Evolutionary conservation across 2,329 filamentous ascomycete genomes (phyloP), one percentile per base, ranked within the genome.

Genomic region (Madurella mycetomatis): DNA sequence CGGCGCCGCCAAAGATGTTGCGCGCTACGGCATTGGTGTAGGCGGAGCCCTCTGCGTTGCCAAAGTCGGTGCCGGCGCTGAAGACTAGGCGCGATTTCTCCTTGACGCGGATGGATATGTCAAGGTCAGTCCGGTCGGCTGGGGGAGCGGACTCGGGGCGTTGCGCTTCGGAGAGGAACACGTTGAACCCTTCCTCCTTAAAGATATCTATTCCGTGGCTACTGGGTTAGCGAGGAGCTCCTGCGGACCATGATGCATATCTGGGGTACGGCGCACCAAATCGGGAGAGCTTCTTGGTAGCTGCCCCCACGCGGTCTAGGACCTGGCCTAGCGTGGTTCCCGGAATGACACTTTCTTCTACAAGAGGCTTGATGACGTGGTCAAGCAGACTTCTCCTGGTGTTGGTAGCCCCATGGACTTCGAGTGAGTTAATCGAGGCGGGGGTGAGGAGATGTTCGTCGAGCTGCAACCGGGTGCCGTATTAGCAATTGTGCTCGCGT

Each of bases 1-100:
- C 94, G 19, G 92, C 94, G 40, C 94, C 94, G 49, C 94, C 94
- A 68, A 99, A 90, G 56, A 99, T 81, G 72, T 99, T 99, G 62
- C 94, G 86, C 77, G 91, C 86, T 49, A 92, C 79, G 43, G 91
- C 80, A 62, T 94, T 92, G 61, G 89, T 86, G 67, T 95, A 97
- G 4, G 92, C 92, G 8, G 92, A 95, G 37, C 92, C 94, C 72
- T 99, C 94, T 18, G 90, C 85, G 67, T 95, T 95, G 59, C 94
- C 94, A 44, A 96, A 80, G 68, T 97, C 92, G 9, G 94, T 97
- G 56, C 94, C 94, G 0, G 92, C 96, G 75, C 95, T 95, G 65
- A 97, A 81, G 55, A 91, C 84, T 66, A 97, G 83, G 40, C 88
- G 85, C 32, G 89, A 87, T 61, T 89, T 85, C 72, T 99, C 92